These are phyloP conservation scores for Anthracocystis panici-leucophaei DNA, from an alignment of 1,284 basidiomycete species.

Conservation along the genomic window DNA sequence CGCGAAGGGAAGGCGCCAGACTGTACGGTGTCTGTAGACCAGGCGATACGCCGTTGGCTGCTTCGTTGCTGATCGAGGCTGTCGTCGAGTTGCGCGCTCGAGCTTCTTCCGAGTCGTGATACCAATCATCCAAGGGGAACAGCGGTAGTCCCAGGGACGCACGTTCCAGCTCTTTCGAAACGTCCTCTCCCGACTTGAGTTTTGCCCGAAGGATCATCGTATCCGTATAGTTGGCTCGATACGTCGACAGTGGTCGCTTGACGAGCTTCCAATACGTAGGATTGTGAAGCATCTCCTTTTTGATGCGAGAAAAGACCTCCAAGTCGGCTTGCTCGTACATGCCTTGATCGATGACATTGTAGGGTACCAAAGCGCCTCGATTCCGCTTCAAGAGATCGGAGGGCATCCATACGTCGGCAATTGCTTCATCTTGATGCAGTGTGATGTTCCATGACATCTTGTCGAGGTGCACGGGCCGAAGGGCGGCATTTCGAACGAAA, in stretches of 20 bases:
- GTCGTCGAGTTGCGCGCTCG: background rate
- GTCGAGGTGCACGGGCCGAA: constrained; percentile 25
- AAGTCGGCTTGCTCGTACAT: constrained; percentile 26
- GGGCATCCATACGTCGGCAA: constrained; percentile 32
- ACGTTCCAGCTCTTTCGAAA: constrained; percentile 30
- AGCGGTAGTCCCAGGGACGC: constrained; percentile 28
- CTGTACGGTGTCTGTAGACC: constrained; percentile 24
- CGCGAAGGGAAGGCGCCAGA: constrained; percentile 24
- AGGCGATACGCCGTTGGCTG: background rate
- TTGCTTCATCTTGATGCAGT: constrained; percentile 19
- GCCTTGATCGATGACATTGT: constrained; percentile 17
- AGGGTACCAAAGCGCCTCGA: constrained; percentile 3
- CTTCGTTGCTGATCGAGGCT: background rate
- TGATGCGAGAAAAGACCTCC: constrained; percentile 25
- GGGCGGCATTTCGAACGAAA: constrained; percentile 25
- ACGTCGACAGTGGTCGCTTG: constrained; percentile 15
- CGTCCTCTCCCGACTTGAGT: constrained; percentile 26
- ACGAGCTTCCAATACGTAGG: constrained; percentile 33
- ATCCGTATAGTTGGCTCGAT: constrained; percentile 31
- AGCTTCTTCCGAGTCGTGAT: background rate
- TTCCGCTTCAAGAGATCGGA: constrained; percentile 11
- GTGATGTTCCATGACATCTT: constrained; percentile 42
- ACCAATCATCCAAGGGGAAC: constrained; percentile 21
- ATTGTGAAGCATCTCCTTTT: constrained; percentile 21
- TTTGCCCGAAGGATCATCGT: constrained; percentile 23